phyloP scores from a whole-genome alignment of 164 flowering plant genomes.

The Paratinospora sagittata region DNA sequence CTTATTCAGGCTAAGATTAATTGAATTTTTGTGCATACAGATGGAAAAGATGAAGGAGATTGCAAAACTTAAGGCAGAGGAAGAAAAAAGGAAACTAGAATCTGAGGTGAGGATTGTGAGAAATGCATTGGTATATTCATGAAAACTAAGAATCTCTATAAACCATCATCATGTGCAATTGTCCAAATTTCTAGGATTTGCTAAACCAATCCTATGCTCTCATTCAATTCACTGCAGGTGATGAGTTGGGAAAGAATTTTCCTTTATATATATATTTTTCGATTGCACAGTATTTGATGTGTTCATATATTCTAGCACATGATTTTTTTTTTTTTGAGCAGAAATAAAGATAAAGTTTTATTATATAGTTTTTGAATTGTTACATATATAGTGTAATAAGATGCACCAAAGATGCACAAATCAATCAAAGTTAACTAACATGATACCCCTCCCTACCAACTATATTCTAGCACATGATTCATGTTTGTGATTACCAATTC shows the following conservation, averaged over 20 bases:
- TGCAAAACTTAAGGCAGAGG: slow-evolving; percentile 75
- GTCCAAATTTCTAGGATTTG: not conserved
- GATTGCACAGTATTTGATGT: not conserved
- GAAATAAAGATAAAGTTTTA: no score
- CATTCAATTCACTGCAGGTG: not conserved
- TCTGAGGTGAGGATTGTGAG: slow-evolving; percentile 58
- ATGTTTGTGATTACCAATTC: not conserved
- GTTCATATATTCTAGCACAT: not conserved
- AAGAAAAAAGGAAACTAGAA: slow-evolving; percentile 65
- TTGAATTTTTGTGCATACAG: slow-evolving; percentile 35
- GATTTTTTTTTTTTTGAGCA: no score
- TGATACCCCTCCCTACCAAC: no score
- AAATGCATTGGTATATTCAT: not conserved
- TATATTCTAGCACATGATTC: not conserved
- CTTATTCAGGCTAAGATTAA: slow-evolving; percentile 3
- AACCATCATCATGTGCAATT: not conserved
- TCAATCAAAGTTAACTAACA: no score
- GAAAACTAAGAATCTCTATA: not conserved
- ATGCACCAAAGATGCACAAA: no score
- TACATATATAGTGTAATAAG: no score
- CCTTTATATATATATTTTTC: not conserved
- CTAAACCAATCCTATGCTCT: not conserved
- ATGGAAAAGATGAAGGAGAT: slow-evolving; percentile 90
- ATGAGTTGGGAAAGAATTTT: not conserved
- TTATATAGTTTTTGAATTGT: no score